These are phyloP conservation scores for Teunomyces cretensis DNA, from an alignment of 805 yeast genomes.

Conservation along the genomic window DNA sequence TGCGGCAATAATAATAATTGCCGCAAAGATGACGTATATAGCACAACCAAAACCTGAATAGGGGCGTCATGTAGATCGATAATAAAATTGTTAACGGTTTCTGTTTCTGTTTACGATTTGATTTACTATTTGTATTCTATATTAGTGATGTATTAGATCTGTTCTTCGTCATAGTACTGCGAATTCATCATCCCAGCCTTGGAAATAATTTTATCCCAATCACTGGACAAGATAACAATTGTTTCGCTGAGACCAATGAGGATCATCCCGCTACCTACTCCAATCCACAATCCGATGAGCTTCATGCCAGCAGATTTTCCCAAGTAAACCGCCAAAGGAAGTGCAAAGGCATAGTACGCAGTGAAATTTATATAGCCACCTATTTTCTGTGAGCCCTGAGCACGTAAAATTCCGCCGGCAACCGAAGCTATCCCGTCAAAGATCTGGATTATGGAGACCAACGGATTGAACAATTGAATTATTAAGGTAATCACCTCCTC, in stretches of 20 bases:
- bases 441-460: slow-evolving; percentile 63
- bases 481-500: slow-evolving; percentile 53
- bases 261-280: slow-evolving; percentile 64
- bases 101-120: not conserved
- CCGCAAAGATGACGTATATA: not conserved
- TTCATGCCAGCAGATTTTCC: slow-evolving; percentile 45
- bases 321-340: slow-evolving; percentile 64
- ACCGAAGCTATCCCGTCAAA: slow-evolving; percentile 71
- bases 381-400: slow-evolving; percentile 71
- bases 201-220: slow-evolving; percentile 51
- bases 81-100: too few relatives aligned
- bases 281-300: slow-evolving; percentile 71
- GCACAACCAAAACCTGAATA: too few relatives aligned
- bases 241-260: slow-evolving; percentile 52
- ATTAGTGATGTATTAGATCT: not conserved
- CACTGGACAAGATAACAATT: slow-evolving; percentile 43
- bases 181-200: slow-evolving; percentile 24
- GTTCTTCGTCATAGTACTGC: not conserved
- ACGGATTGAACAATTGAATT: slow-evolving; percentile 54
- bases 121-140: not conserved
- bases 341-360: slow-evolving; percentile 69
- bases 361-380: slow-evolving; percentile 71
- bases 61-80: too few relatives aligned
- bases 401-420: slow-evolving; percentile 71
- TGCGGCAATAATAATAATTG: not conserved